Conservation (phyloP, 2,329 filamentous ascomycete species). For the Cladosporium sp. region DNA sequence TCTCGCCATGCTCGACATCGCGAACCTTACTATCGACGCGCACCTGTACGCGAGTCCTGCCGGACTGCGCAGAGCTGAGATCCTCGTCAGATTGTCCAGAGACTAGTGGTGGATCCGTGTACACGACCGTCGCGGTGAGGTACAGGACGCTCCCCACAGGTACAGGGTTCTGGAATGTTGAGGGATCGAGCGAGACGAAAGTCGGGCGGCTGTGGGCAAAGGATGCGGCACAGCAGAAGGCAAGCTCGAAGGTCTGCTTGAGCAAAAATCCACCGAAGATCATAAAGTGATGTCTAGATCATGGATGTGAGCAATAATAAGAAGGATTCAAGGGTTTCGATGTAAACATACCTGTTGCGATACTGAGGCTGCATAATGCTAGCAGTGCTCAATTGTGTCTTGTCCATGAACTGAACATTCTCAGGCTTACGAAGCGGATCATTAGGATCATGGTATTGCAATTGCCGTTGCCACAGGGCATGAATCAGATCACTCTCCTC, state of each 20-base stretch:
- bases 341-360: conserved; percentile 52
- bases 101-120: conserved; percentile 63
- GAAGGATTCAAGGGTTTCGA: background rate
- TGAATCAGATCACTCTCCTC: conserved; percentile 72
- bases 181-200: conserved; percentile 71
- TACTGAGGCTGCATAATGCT: conserved; percentile 76
- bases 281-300: conserved; percentile 64
- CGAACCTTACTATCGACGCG: conserved; percentile 71
- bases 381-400: conserved; percentile 63
- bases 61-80: conserved; percentile 16
- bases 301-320: background rate
- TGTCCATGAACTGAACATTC: conserved; percentile 63
- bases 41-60: conserved; percentile 63
- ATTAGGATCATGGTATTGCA: conserved; percentile 64
- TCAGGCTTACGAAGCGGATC: conserved; percentile 54
- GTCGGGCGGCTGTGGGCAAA: conserved; percentile 69
- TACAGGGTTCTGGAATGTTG: conserved; percentile 72
- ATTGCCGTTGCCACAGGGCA: conserved; percentile 69
- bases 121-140: conserved; percentile 69
- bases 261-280: conserved; percentile 75
- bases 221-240: conserved; percentile 71
- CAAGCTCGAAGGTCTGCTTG: conserved; percentile 73
- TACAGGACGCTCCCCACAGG: conserved; percentile 74
- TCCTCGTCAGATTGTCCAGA: conserved; percentile 37
- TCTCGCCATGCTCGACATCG: conserved; percentile 68